These are phyloP conservation scores for Haematococcus lacustris DNA, from an alignment of 139 green algal species.

Conservation along the genomic window DNA sequence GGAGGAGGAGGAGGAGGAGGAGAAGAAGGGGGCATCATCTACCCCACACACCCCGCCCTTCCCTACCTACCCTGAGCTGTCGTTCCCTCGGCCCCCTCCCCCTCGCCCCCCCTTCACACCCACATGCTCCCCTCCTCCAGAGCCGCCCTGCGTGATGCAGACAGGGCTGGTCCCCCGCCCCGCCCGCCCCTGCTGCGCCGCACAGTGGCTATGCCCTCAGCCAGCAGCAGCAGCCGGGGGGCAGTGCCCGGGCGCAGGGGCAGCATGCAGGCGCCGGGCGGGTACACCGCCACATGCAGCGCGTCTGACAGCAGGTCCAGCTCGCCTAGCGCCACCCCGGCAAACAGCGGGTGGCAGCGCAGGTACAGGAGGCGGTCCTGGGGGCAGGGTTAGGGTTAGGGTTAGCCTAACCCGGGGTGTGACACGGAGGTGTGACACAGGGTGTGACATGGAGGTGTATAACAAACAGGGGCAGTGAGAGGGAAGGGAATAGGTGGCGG, in stretches of 20 bases:
- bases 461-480: background rate
- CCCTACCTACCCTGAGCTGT: background rate
- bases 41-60: background rate
- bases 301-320: constrained; percentile 15
- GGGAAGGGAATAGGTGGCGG: background rate
- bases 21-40: background rate
- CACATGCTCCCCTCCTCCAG: background rate
- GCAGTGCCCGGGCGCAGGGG: background rate
- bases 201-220: background rate
- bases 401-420: background rate
- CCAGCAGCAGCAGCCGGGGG: background rate
- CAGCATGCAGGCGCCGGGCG: background rate
- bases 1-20: background rate
- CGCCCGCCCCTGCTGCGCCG: background rate
- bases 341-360: constrained; percentile 17
- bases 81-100: too few relatives aligned
- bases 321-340: constrained; percentile 9
- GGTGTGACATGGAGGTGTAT: background rate
- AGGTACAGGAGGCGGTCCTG: constrained; percentile 22
- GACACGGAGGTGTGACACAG: background rate
- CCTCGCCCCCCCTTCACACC: too few relatives aligned
- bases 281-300: background rate
- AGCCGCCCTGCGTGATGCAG: background rate
- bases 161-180: background rate
- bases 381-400: background rate